A percentile compares a stretch with the other conserved stretches of the same genome.
Conservation (phyloP, 2,329 filamentous ascomycete species). For the Trichophyton rubrum region DNA sequence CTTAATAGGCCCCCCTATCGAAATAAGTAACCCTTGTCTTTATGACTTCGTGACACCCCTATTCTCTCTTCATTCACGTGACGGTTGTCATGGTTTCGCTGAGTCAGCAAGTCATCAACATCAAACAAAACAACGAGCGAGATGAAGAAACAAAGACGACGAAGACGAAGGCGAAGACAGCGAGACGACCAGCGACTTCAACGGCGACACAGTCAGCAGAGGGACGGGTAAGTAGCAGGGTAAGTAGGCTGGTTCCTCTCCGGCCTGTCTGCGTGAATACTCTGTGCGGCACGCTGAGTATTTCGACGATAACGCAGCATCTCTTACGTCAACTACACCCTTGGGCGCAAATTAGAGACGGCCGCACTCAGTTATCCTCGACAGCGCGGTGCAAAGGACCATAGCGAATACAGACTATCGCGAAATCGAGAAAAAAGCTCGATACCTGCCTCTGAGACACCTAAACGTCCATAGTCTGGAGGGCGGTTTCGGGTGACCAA, state of each 20-base stretch:
- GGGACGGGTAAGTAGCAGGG: conserved; percentile 4
- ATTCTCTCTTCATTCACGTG: not conserved
- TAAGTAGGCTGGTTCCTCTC: conserved; percentile 1
- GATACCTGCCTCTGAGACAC: conserved; percentile 11
- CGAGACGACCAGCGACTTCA: not conserved
- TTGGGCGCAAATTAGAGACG: not conserved
- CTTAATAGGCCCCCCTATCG: not conserved
- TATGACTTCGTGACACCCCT: not conserved
- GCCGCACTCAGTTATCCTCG: not conserved
- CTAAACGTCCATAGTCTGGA: not conserved
- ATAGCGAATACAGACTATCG: not conserved
- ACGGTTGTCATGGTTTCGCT: conserved; percentile 2
- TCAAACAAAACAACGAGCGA: not conserved
- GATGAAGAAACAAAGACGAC: not conserved
- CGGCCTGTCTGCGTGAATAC: not conserved
- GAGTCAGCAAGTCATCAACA: conserved; percentile 3
- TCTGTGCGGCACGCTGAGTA: not conserved
- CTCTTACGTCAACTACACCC: not conserved
- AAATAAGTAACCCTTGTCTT: not conserved
- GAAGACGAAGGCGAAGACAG: not conserved
- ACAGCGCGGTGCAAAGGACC: too few relatives aligned
- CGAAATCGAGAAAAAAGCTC: conserved; percentile 15
- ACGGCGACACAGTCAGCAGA: not conserved
- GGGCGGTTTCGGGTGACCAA: not conserved
- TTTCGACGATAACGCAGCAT: not conserved